Base-by-base conservation (phyloP, 2,329 filamentous ascomycete genomes). In the Magnaporthiopsis rhizophila region DNA sequence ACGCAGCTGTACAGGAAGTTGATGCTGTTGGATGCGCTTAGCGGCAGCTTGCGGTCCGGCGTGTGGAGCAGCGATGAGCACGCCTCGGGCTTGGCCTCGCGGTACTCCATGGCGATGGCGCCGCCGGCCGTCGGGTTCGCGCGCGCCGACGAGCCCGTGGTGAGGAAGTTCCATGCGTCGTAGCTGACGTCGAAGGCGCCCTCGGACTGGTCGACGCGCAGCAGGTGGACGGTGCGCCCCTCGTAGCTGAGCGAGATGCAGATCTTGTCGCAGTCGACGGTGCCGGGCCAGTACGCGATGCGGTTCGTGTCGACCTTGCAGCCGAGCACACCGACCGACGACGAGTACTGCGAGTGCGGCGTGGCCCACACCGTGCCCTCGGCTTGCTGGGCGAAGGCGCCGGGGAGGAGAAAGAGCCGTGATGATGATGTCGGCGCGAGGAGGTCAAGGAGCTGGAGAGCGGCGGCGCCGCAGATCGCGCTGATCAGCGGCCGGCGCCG, bases 271-370 rank as follows among this genome's bases (percentile, higher is more conserved):
- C 84, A 87, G 75, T 78, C 77, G 61, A 83, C 76, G 5, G 76
- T 71, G 30, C 70, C 71, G 8, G 85, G 85, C 82, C 83, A 87
- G 79, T 87, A 87, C 66, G 84, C 84, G 56, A 86, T 79, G 58
- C 83, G 83, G 77, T 86, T 81, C 66, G 80, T 85, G 75, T 86
- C 73, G 73, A 87, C 79, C 73, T 85, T 83, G 80, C 84, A 86
- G 62, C 84, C 84, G 8, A 85, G 74, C 4, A 86, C 84, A 60
- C 84, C 84, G 66, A 85, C 73, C 4, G 82, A 84, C 21, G 81
- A 84, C 2, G 81, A 83, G 76, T 80, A 87, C 69, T 76, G 74
- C 67, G 81, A 81, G 71, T 87, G 84, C 38, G 84, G 84, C 6
- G 84, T 86, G 65, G 79, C 74, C 69, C 71, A 75, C 61, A 76